Evolutionary conservation across 2,329 filamentous ascomycete genomes (phyloP).

Genomic region (Polytolypa hystricis): DNA sequence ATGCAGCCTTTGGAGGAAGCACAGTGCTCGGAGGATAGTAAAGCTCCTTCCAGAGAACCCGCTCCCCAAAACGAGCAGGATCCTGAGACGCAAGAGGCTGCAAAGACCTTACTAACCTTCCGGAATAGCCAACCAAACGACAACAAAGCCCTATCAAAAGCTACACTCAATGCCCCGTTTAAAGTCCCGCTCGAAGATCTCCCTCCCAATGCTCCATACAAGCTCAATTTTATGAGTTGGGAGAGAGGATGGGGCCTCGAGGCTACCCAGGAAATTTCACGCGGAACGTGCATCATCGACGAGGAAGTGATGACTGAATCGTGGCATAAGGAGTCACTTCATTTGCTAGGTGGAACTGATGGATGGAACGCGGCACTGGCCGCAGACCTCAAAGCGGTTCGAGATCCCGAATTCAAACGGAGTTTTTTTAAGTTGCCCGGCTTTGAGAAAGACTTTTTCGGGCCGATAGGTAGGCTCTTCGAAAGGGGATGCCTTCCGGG

Average conservation of each 20-base stretch:
- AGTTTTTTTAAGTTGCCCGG: slow-evolving; percentile 5
- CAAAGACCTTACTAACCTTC: no score
- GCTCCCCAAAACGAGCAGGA: no score
- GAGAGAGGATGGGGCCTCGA: slow-evolving; percentile 5
- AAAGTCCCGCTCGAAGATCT: no score
- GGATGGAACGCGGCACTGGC: slow-evolving; percentile 6
- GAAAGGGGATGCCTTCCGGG: slow-evolving; percentile 6
- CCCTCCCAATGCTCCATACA: no score
- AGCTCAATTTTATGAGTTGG: no score
- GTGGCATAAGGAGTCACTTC: slow-evolving; percentile 1
- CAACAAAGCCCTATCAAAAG: no score
- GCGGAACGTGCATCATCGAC: slow-evolving; percentile 5
- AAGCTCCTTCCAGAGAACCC: no score
- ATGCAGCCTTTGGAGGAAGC: no score
- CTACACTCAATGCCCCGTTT: no score
- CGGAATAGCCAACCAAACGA: no score
- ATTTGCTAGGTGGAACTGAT: background rate
- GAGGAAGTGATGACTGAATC: slow-evolving; percentile 8
- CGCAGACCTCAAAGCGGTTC: slow-evolving; percentile 1
- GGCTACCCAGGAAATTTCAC: slow-evolving; percentile 2
- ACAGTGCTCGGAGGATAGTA: no score
- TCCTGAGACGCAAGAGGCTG: no score
- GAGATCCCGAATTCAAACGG: slow-evolving; percentile 1
- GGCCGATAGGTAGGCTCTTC: slow-evolving; percentile 6
- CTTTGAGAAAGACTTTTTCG: slow-evolving; percentile 1